Conservation (phyloP, 2,329 filamentous ascomycete genomes). For the Botryotinia calthae region DNA sequence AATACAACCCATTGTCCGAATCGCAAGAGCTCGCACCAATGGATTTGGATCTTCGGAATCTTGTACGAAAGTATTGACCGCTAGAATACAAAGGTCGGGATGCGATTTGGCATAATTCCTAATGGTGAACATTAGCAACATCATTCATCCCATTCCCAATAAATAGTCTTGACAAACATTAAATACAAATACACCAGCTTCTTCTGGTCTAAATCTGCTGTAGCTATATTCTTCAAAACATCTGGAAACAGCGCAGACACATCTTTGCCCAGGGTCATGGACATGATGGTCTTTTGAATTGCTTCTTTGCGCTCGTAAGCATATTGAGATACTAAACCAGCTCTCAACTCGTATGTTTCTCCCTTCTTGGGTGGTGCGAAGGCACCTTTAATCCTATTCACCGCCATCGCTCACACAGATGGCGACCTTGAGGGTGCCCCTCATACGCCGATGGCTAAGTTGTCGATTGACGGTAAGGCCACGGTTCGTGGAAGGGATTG, state of each 20-base stretch:
- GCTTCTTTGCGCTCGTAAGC: conserved; percentile 98
- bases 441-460: conserved; percentile 37
- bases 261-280: conserved; percentile 98
- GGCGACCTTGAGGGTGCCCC: conserved; percentile 41
- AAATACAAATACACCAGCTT: conserved; percentile 98
- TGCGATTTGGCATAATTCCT: conserved; percentile 99
- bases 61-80: conserved; percentile 98
- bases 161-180: conserved; percentile 58
- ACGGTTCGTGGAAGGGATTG: conserved; percentile 26
- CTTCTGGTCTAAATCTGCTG: conserved; percentile 92
- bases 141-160: background rate
- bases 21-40: conserved; percentile 87
- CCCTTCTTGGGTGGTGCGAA: conserved; percentile 93
- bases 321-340: conserved; percentile 96
- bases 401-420: conserved; percentile 66
- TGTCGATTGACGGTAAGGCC: conserved; percentile 27
- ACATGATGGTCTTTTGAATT: conserved; percentile 99
- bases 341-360: conserved; percentile 95
- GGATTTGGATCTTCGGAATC: conserved; percentile 98
- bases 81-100: conserved; percentile 95
- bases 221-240: conserved; percentile 98
- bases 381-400: conserved; percentile 92
- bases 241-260: conserved; percentile 96
- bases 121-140: conserved; percentile 23
- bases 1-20: conserved; percentile 98